phyloP scores from a whole-genome alignment of 768 basidiomycete genomes.

The Mycena sanguinolenta region DNA sequence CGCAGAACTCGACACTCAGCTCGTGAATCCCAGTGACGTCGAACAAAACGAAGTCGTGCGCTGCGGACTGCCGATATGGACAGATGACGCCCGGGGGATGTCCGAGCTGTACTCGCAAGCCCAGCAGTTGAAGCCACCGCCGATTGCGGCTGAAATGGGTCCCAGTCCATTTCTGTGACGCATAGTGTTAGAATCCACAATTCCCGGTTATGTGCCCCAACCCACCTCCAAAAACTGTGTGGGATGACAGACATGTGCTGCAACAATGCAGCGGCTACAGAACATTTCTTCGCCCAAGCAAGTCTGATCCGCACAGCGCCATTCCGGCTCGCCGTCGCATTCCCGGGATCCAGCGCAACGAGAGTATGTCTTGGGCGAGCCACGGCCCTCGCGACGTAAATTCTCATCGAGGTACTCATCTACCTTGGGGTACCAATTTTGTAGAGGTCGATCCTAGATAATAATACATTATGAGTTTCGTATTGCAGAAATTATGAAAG shows the following conservation, averaged over 20 bases:
- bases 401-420: slow-evolving; percentile 7
- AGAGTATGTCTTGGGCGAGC: neutral
- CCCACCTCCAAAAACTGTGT: slow-evolving; percentile 14
- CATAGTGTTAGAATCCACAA: no score
- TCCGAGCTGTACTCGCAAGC: slow-evolving; percentile 31
- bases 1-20: slow-evolving; percentile 29
- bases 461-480: no score
- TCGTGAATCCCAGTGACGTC: slow-evolving; percentile 28
- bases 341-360: neutral
- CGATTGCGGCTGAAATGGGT: neutral
- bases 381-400: slow-evolving; percentile 9
- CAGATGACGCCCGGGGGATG: slow-evolving; percentile 13
- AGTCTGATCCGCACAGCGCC: neutral
- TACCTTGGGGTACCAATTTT: neutral
- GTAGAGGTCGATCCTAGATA: slow-evolving; percentile 12
- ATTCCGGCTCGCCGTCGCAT: neutral
- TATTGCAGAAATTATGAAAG: neutral
- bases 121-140: slow-evolving; percentile 18
- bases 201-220: neutral
- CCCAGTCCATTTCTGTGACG: slow-evolving; percentile 12
- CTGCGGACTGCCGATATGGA: neutral
- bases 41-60: slow-evolving; percentile 22
- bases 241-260: neutral
- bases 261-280: neutral
- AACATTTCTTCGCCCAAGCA: slow-evolving; percentile 8